Conservation (phyloP, 208 protist species). For the Phytomonas francai region DNA sequence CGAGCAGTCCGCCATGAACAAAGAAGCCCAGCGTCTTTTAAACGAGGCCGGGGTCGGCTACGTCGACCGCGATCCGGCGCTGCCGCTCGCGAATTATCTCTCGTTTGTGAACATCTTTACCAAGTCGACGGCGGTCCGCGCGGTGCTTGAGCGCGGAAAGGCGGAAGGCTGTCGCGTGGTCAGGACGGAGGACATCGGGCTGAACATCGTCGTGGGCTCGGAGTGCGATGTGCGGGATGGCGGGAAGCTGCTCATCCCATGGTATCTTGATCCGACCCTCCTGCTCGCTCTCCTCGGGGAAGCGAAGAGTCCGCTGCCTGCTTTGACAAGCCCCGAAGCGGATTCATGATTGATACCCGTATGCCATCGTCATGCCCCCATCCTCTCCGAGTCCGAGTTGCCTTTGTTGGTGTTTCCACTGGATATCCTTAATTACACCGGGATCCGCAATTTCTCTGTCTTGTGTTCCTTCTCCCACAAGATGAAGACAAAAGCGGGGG, state of each 20-base stretch:
- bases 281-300: conserved; percentile 48
- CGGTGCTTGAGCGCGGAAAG: conserved; percentile 20
- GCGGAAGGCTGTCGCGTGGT: conserved; percentile 8
- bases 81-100: conserved; percentile 67
- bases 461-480: too few relatives aligned
- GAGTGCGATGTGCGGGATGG: conserved; percentile 74
- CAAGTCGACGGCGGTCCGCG: conserved; percentile 38
- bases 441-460: too few relatives aligned
- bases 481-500: too few relatives aligned
- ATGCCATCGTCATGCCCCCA: too few relatives aligned
- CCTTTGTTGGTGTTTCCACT: too few relatives aligned
- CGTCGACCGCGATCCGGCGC: conserved; percentile 48
- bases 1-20: conserved; percentile 64
- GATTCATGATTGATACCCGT: too few relatives aligned
- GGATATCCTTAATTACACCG: too few relatives aligned
- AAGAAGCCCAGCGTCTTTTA: conserved; percentile 35
- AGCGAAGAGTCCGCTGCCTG: too few relatives aligned
- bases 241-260: conserved; percentile 66
- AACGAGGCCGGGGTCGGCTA: conserved; percentile 57
- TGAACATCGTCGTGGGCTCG: conserved; percentile 52
- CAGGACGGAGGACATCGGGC: conserved; percentile 29
- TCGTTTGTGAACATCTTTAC: conserved; percentile 70
- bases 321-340: too few relatives aligned
- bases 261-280: conserved; percentile 65
- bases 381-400: too few relatives aligned